These are phyloP conservation scores for Talaromyces sp. DNA, from an alignment of 2,329 filamentous ascomycete species.

Conservation along the genomic window DNA sequence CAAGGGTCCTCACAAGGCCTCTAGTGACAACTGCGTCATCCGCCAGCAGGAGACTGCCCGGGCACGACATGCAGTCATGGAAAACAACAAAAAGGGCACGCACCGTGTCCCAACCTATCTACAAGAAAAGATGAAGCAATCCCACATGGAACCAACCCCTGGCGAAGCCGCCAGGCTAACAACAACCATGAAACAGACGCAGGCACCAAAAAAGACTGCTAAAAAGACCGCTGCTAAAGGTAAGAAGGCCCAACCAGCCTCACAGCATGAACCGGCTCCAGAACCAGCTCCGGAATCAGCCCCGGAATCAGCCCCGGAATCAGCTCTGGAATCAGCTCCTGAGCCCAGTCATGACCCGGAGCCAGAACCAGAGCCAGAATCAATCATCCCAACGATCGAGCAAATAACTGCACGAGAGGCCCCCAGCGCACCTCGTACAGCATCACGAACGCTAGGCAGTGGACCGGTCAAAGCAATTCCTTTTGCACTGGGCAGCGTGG, in stretches of 20 bases:
- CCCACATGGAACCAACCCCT: background rate
- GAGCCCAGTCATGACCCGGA: too few species aligned
- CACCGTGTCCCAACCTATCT: background rate
- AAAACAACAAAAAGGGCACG: background rate
- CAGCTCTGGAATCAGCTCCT: too few species aligned
- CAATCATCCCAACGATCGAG: background rate
- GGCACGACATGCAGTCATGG: background rate
- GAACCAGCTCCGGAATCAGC: too few species aligned
- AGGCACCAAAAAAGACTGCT: background rate
- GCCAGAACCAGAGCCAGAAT: background rate
- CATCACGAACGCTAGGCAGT: fast-evolving
- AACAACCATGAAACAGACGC: background rate
- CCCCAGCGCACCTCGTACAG: background rate
- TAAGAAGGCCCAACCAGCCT: background rate
- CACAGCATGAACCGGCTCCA: too few species aligned
- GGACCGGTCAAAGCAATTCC: background rate
- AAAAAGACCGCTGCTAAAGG: background rate
- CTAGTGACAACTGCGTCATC: background rate
- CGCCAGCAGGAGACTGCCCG: background rate
- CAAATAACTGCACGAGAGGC: background rate
- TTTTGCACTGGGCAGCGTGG: background rate
- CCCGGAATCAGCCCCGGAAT: too few species aligned
- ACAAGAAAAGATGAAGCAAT: background rate
- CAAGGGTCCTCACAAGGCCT: background rate
- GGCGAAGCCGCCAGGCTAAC: background rate